A percentile compares a stretch with the other conserved stretches of the same genome.
These are phyloP conservation scores for Cyamopsis tetragonoloba DNA, from an alignment of 306 rosid species.

Conservation along the genomic window DNA sequence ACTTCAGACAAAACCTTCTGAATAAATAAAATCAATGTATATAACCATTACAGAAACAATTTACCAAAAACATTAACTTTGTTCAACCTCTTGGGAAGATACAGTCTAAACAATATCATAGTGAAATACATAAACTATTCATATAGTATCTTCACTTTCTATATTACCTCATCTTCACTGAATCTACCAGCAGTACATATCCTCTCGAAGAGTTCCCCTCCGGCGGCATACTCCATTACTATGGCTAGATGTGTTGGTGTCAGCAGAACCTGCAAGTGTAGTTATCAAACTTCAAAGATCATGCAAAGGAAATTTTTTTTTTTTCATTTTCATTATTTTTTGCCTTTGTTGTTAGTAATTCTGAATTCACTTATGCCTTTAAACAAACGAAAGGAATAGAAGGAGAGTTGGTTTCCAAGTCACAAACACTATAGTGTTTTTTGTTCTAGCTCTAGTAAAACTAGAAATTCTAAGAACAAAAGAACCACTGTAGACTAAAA, in stretches of 20 bases:
- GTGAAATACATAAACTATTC: constrained; percentile 10
- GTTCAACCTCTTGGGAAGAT: not conserved
- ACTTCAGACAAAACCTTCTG: not conserved
- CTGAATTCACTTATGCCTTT: too few species aligned
- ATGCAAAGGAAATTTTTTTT: not conserved
- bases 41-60: not conserved
- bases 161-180: constrained; percentile 79
- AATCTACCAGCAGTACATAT: constrained; percentile 76
- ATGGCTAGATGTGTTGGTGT: constrained; percentile 83
- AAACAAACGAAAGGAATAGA: too few species aligned
- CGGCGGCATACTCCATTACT: constrained; percentile 89
- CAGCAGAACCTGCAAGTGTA: constrained; percentile 55
- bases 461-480: too few species aligned
- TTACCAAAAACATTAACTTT: not conserved
- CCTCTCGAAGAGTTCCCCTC: constrained; percentile 80
- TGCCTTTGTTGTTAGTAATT: too few species aligned
- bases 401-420: too few species aligned
- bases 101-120: not conserved
- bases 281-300: constrained; percentile 32
- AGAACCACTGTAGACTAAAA: not conserved
- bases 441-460: too few species aligned
- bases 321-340: not conserved
- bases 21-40: not conserved
- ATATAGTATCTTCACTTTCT: not conserved
- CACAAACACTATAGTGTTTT: too few species aligned